These are phyloP conservation scores for Monascus ruber DNA, from an alignment of 2,329 filamentous ascomycete genomes.

Conservation along the genomic window DNA sequence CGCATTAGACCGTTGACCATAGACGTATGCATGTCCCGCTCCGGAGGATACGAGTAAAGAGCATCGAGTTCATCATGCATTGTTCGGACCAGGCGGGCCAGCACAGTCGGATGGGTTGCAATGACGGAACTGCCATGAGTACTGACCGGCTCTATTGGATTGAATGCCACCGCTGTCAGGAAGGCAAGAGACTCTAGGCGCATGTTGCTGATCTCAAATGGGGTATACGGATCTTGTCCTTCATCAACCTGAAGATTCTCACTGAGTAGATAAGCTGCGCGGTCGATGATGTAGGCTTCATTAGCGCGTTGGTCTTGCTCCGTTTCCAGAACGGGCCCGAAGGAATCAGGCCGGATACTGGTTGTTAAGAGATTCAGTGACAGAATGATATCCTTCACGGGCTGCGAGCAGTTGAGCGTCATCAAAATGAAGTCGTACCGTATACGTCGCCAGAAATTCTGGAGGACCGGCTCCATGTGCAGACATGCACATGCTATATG, in stretches of 20 bases:
- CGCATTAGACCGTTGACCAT: slow-evolving; percentile 50
- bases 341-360: slow-evolving; percentile 41
- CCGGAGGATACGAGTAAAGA: slow-evolving; percentile 44
- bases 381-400: slow-evolving; percentile 43
- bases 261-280: slow-evolving; percentile 46
- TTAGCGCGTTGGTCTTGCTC: slow-evolving; percentile 28
- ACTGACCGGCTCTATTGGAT: slow-evolving; percentile 46
- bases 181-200: slow-evolving; percentile 35
- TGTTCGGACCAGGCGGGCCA: slow-evolving; percentile 64
- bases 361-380: slow-evolving; percentile 45
- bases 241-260: slow-evolving; percentile 40
- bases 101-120: slow-evolving; percentile 54
- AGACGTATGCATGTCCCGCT: slow-evolving; percentile 35
- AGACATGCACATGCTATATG: slow-evolving; percentile 39
- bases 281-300: slow-evolving; percentile 42
- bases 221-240: slow-evolving; percentile 28
- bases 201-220: slow-evolving; percentile 29
- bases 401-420: slow-evolving; percentile 47
- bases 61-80: slow-evolving; percentile 60
- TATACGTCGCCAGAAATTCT: slow-evolving; percentile 46
- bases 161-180: slow-evolving; percentile 31
- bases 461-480: slow-evolving; percentile 29
- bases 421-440: slow-evolving; percentile 47
- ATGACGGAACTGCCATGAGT: slow-evolving; percentile 52
- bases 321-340: slow-evolving; percentile 41